Evolutionary conservation across 768 basidiomycete species (phyloP), one percentile per base, ranked within the genome.

Genomic region (Floccularia luteovirens): DNA sequence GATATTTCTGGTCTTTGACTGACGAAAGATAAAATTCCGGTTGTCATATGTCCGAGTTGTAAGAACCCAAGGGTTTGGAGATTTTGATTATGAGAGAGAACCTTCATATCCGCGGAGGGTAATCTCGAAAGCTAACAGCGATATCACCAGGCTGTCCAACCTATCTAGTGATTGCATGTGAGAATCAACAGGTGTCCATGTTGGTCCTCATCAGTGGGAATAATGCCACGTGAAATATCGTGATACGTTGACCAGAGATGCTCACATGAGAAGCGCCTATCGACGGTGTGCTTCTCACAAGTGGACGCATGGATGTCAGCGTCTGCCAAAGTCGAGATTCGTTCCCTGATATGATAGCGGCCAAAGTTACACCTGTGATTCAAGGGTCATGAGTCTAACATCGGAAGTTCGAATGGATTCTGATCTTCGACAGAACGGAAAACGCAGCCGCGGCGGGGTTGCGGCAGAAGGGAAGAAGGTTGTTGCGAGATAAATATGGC

Each of bases 401-500:
- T 56, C 46, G 44, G 43, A 48, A 42, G 50, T 42, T 45, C 44
- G 24, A 42, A 20, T 33, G 19, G 43, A 44, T 61, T 59, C 57
- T 60, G 54, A 56, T 64, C 58, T 59, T 59, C 55, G 50, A 58
- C 54, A 8, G 27, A 28, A 58, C 55, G 54, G 39, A 30, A 37
- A 35, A 38, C 50, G 48, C 36, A 57, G 53, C 58, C 56, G 58
- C 59, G 57, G 60, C 52, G 51, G 46, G 49, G 51, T 46, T 57
- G 48, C 56, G 57, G 58, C 53, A 58, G 57, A 57, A 57, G 49
- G 40, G 31, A 38, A 25, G 36, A 31, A 34, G 28, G 24, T 21
- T 32, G 42, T 43, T 42, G 42, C 36, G 41, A 32, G 36, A 39
- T 10, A 38, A 42, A 44, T 39, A 44, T 36, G 38, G 38, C 36